Conservation (phyloP, 192 early-diverging fungal genomes). For the Podila clonocystis region DNA sequence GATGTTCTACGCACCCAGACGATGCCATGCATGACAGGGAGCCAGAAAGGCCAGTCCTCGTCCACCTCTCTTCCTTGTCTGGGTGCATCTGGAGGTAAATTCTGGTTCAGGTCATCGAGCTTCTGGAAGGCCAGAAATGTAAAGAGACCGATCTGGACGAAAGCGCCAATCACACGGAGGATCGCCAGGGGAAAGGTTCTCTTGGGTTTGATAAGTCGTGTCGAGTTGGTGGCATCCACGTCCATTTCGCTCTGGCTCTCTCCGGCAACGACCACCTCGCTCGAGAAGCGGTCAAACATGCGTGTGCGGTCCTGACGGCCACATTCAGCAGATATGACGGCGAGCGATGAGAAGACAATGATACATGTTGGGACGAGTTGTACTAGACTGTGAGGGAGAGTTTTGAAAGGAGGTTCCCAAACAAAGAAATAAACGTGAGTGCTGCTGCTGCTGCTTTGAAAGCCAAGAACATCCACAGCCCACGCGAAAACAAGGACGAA, state of each 20-base stretch:
- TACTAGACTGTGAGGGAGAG: slow-evolving; percentile 11
- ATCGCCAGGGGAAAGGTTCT: slow-evolving; percentile 35
- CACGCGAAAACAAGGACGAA: too few relatives aligned
- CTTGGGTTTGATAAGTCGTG: slow-evolving; percentile 36
- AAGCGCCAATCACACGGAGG: slow-evolving; percentile 40
- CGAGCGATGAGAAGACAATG: slow-evolving; percentile 47
- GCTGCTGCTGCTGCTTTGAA: too few relatives aligned
- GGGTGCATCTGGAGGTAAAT: slow-evolving; percentile 1
- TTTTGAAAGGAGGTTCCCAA: background rate
- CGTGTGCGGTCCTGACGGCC: slow-evolving; percentile 45
- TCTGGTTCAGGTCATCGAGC: slow-evolving; percentile 7
- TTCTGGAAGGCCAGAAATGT: slow-evolving; percentile 28
- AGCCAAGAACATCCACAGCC: too few relatives aligned
- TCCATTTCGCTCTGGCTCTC: slow-evolving; percentile 36
- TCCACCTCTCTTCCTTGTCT: slow-evolving; percentile 4
- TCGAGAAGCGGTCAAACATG: slow-evolving; percentile 39
- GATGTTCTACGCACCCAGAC: slow-evolving; percentile 12
- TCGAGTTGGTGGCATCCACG: slow-evolving; percentile 6
- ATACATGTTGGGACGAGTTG: slow-evolving; percentile 48
- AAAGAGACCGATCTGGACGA: slow-evolving; percentile 32
- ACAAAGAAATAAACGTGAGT: too few relatives aligned
- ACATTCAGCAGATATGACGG: slow-evolving; percentile 45
- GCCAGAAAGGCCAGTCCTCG: slow-evolving; percentile 45
- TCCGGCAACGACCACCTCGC: slow-evolving; percentile 46
- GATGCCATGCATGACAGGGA: slow-evolving; percentile 52